These are phyloP conservation scores for Rhododendron molle DNA, from an alignment of 148 eudicot genomes.

Conservation along the genomic window DNA sequence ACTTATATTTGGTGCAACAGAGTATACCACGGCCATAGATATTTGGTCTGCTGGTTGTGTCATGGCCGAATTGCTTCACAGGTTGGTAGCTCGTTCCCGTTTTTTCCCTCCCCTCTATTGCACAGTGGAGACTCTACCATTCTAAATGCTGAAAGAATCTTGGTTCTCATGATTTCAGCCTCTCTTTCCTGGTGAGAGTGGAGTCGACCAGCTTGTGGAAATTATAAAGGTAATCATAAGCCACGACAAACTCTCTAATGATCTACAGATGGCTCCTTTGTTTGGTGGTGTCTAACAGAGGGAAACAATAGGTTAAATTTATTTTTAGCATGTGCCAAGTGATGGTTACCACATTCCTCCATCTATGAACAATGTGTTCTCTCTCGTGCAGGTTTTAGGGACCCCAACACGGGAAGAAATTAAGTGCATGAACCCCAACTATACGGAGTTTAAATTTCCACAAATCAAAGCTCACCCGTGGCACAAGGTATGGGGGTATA, in stretches of 20 bases:
- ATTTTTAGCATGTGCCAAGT: not conserved
- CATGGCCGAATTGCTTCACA: constrained; percentile 73
- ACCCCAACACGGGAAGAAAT: constrained; percentile 95
- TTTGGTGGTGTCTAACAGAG: not conserved
- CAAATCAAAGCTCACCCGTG: constrained; percentile 96
- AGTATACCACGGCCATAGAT: constrained; percentile 86
- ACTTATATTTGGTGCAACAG: constrained; percentile 90
- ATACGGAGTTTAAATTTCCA: constrained; percentile 82
- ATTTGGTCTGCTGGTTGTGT: constrained; percentile 97
- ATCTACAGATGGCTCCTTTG: not conserved
- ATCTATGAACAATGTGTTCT: not conserved
- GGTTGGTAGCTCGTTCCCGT: constrained; percentile 28
- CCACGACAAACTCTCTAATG: not conserved
- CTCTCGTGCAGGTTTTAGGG: constrained; percentile 65
- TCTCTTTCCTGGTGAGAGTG: constrained; percentile 56
- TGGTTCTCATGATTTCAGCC: constrained; percentile 30
- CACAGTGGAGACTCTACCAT: not conserved
- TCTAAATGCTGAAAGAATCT: constrained; percentile 4
- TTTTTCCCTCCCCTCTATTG: not conserved
- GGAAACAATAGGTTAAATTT: not conserved
- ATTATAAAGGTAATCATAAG: constrained; percentile 41
- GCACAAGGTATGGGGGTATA: constrained; percentile 68
- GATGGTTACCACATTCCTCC: not conserved
- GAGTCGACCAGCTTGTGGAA: constrained; percentile 59
- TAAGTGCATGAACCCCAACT: constrained; percentile 93